Evolutionary conservation across 345 rosid species (phyloP).

Genomic region (Garcia nutans): DNA sequence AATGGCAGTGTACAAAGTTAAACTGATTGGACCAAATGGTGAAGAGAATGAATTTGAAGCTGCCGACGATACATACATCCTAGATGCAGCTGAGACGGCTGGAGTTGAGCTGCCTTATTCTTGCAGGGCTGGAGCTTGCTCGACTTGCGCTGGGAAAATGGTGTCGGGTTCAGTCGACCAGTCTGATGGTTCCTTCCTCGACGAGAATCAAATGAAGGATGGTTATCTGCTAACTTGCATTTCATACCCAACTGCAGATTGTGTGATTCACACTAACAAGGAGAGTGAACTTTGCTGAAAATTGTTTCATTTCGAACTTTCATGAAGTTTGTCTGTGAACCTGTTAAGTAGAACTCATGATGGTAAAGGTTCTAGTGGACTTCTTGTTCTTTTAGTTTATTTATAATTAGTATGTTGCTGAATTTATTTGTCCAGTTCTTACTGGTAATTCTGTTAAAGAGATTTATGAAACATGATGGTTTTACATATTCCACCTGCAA

Average conservation of each 20-base stretch:
- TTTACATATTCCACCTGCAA: no score
- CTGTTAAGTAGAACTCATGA: neutral
- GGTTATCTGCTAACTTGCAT: constrained; percentile 78
- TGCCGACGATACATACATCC: constrained; percentile 55
- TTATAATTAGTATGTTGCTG: neutral
- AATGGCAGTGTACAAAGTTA: constrained; percentile 71
- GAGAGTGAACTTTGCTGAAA: constrained; percentile 56
- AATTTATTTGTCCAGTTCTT: neutral
- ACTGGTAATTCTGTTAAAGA: neutral
- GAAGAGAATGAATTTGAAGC: constrained; percentile 63
- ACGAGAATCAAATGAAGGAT: constrained; percentile 48
- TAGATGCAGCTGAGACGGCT: constrained; percentile 76
- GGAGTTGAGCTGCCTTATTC: constrained; percentile 85
- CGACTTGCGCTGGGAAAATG: constrained; percentile 73
- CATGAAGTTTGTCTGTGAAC: neutral
- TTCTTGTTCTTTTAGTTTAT: neutral
- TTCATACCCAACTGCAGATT: constrained; percentile 67
- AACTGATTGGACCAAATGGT: constrained; percentile 69
- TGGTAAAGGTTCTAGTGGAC: neutral
- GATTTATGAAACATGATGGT: neutral
- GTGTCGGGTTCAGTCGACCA: constrained; percentile 67
- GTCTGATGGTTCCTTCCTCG: constrained; percentile 82
- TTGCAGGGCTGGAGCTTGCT: constrained; percentile 94
- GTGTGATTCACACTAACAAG: constrained; percentile 84
- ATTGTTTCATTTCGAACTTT: neutral